phyloP scores from a whole-genome alignment of 129 eudicot species.

The Smallanthus sonchifolius region DNA sequence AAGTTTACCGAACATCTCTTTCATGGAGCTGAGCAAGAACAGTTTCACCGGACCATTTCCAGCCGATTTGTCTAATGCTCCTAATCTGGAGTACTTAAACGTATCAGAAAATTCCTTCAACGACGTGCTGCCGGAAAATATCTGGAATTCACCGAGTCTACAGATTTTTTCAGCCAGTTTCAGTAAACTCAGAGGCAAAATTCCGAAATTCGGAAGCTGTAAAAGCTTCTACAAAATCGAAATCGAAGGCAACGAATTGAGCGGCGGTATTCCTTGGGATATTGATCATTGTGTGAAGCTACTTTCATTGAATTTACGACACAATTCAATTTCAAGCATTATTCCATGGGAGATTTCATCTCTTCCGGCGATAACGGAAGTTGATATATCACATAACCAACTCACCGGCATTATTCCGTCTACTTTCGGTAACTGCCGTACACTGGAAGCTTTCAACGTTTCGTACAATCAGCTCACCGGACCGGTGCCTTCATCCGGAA shows the following conservation, averaged over 20 bases:
- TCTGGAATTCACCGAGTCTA: slow-evolving; percentile 75
- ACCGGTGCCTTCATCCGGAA: slow-evolving; percentile 57
- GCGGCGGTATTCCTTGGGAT: slow-evolving; percentile 79
- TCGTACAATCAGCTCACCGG: slow-evolving; percentile 86
- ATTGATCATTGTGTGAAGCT: slow-evolving; percentile 85
- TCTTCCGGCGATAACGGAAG: slow-evolving; percentile 73
- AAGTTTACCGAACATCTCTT: slow-evolving; percentile 48
- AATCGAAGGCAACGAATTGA: slow-evolving; percentile 71
- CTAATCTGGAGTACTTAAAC: slow-evolving; percentile 48
- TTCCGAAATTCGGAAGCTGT: slow-evolving; percentile 77
- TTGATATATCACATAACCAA: slow-evolving; percentile 67
- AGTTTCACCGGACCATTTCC: slow-evolving; percentile 69
- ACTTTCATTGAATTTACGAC: slow-evolving; percentile 43
- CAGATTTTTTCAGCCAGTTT: slow-evolving; percentile 62
- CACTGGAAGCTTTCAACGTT: slow-evolving; percentile 74
- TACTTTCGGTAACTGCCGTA: slow-evolving; percentile 56
- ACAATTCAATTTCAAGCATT: slow-evolving; percentile 65
- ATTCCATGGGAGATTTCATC: slow-evolving; percentile 93
- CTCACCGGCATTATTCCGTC: slow-evolving; percentile 80
- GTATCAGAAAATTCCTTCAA: slow-evolving; percentile 56
- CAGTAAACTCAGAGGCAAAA: slow-evolving; percentile 45
- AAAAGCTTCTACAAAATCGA: slow-evolving; percentile 68
- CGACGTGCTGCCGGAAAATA: slow-evolving; percentile 50
- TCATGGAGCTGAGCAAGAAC: slow-evolving; percentile 67
- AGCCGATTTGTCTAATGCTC: slow-evolving; percentile 57